Percentiles rank a stretch among this genome's conserved stretches.
Conservation (phyloP, 108 stramenopile genomes). For the Cyclotella sp. region DNA sequence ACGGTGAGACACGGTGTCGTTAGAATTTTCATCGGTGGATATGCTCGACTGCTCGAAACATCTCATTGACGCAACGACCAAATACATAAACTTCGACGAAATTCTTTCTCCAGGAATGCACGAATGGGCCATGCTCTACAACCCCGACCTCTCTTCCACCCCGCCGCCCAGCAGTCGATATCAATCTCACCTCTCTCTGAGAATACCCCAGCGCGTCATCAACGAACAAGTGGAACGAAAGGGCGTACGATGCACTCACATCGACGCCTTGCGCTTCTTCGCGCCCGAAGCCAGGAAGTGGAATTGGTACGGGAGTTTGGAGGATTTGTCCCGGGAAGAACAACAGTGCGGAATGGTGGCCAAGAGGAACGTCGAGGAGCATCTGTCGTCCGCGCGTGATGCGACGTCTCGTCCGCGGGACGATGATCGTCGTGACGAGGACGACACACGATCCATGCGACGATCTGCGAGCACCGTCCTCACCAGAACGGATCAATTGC, state of each 20-base stretch:
- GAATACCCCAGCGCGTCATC: constrained; percentile 74
- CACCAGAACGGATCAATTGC: constrained; percentile 64
- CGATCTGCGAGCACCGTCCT: constrained; percentile 23
- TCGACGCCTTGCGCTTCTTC: constrained; percentile 94
- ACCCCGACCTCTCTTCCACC: constrained; percentile 57
- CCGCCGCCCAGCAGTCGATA: constrained; percentile 72
- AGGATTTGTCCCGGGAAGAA: constrained; percentile 6
- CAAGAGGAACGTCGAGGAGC: constrained; percentile 6
- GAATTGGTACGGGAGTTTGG: constrained; percentile 63
- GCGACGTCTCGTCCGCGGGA: neutral
- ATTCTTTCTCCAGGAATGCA: constrained; percentile 55
- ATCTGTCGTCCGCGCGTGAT: neutral
- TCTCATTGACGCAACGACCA: neutral
- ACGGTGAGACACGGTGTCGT: constrained; percentile 47
- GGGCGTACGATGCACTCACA: constrained; percentile 91
- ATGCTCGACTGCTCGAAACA: neutral
- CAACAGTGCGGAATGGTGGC: neutral
- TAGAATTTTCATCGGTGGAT: neutral
- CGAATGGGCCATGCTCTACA: constrained; percentile 98
- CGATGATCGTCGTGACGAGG: too few species aligned
- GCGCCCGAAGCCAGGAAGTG: constrained; percentile 83
- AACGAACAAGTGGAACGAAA: constrained; percentile 85
- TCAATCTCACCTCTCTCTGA: constrained; percentile 79
- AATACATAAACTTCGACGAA: neutral
- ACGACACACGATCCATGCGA: neutral